phyloP scores from a whole-genome alignment of 164 flowering plant species.

The Piper betle region DNA sequence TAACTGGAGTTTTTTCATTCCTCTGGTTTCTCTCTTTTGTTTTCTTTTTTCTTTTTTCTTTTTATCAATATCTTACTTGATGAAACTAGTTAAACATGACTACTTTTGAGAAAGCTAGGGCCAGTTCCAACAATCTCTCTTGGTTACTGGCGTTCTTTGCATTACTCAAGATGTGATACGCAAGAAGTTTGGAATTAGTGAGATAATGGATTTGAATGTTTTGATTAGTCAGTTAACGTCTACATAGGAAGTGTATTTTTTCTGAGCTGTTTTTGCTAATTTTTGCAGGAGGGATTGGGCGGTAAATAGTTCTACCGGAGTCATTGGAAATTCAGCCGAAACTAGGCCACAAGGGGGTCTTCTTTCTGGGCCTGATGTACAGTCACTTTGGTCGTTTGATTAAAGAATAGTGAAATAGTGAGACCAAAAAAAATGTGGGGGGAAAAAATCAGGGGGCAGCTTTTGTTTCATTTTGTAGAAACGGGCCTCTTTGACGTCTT shows the following conservation, averaged over 20 bases:
- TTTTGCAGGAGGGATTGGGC: conserved; percentile 29
- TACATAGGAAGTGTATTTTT: neutral
- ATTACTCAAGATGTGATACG: too few species aligned
- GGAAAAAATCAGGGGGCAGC: conserved; percentile 16
- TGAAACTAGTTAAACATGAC: too few species aligned
- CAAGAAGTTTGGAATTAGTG: too few species aligned
- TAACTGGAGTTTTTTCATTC: too few species aligned
- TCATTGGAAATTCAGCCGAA: conserved; percentile 24
- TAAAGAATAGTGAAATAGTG: conserved; percentile 14
- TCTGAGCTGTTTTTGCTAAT: neutral
- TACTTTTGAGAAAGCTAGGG: too few species aligned
- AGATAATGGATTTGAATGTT: too few species aligned
- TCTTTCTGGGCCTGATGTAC: conserved; percentile 61
- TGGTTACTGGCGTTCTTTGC: too few species aligned
- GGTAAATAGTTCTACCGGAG: conserved; percentile 34
- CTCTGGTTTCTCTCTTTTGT: too few species aligned
- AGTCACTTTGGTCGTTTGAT: conserved; percentile 83
- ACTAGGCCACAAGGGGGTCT: conserved; percentile 48
- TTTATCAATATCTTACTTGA: too few species aligned
- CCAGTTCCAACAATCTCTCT: too few species aligned
- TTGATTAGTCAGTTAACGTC: neutral
- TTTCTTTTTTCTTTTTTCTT: too few species aligned
- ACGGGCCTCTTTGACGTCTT: conserved; percentile 32
- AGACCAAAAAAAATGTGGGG: neutral
- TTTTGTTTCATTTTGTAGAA: conserved; percentile 27